Conservation (phyloP, 2,329 filamentous ascomycete species). For the Akanthomyces lecanii region DNA sequence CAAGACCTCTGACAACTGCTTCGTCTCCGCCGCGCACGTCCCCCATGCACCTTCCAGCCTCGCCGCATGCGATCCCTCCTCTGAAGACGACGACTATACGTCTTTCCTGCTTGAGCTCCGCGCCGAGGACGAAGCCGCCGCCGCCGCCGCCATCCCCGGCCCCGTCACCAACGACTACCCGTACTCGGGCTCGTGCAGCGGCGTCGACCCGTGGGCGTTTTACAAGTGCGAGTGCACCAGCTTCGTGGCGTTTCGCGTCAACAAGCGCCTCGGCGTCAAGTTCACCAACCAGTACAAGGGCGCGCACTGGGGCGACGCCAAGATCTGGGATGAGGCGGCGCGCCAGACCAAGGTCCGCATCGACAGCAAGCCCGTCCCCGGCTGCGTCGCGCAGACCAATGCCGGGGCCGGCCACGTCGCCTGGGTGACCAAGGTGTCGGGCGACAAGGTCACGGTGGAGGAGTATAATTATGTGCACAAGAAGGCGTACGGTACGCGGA, state of each 20-base stretch:
- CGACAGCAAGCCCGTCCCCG: constrained; percentile 19
- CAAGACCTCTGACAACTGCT: constrained; percentile 1
- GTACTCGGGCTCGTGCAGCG: constrained; percentile 20
- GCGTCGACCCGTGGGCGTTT: constrained; percentile 20
- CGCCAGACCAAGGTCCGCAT: constrained; percentile 15
- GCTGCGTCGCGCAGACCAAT: constrained; percentile 20
- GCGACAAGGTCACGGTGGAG: constrained; percentile 21
- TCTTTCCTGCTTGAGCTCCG: background rate
- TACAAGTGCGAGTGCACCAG: constrained; percentile 23
- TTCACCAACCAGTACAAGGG: constrained; percentile 23
- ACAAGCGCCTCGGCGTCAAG: constrained; percentile 21
- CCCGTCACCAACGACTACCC: constrained; percentile 22
- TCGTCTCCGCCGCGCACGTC: background rate
- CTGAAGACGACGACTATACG: background rate
- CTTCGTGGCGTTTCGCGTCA: constrained; percentile 24
- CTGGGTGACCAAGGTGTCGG: constrained; percentile 19
- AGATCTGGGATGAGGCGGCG: constrained; percentile 22
- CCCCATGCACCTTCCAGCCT: background rate
- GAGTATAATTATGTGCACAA: constrained; percentile 20
- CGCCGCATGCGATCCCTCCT: background rate
- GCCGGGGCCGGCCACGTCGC: constrained; percentile 20
- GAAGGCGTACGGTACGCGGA: constrained; percentile 19
- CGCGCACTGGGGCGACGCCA: constrained; percentile 22
- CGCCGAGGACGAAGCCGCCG: background rate
- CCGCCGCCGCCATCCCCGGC: constrained; percentile 15